Conservation (phyloP, 2,329 filamentous ascomycete species). For the Stachybotrys elegans region DNA sequence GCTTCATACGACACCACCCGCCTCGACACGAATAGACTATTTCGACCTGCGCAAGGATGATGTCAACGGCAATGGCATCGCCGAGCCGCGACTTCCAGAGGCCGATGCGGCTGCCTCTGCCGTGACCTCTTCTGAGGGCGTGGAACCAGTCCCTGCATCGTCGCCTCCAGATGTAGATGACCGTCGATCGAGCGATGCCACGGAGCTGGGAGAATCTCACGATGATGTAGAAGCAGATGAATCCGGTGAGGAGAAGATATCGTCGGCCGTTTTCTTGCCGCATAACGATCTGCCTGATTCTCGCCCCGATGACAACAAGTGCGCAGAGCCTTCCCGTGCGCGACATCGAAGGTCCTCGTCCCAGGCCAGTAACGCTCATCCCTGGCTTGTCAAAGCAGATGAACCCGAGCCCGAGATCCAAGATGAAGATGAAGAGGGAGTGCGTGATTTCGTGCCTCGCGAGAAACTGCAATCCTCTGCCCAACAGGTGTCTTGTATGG, state of each 20-base stretch:
- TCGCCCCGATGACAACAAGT: conserved; percentile 22
- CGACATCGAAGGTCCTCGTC: conserved; percentile 40
- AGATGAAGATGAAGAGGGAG: conserved; percentile 16
- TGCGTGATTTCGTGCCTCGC: no score
- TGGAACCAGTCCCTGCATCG: background rate
- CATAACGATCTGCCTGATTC: conserved; percentile 54
- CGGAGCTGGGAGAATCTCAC: conserved; percentile 29
- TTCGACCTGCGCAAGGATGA: background rate
- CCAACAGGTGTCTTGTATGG: no score
- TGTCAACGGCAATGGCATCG: conserved; percentile 1
- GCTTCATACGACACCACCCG: no score
- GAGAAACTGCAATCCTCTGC: no score
- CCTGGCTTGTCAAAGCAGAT: conserved; percentile 56
- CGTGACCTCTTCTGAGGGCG: background rate
- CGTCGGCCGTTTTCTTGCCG: conserved; percentile 77
- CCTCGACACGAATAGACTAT: conserved; percentile 3
- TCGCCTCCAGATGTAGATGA: background rate
- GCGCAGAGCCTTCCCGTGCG: conserved; percentile 35
- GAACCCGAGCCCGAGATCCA: conserved; percentile 35
- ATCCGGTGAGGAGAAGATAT: conserved; percentile 79
- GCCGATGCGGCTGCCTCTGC: background rate
- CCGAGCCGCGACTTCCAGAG: background rate
- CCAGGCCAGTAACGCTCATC: conserved; percentile 30
- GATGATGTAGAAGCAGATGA: conserved; percentile 41
- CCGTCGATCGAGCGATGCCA: conserved; percentile 17